phyloP scores from a whole-genome alignment of 2,329 filamentous ascomycete species.

The Pezicula neosporulosa region DNA sequence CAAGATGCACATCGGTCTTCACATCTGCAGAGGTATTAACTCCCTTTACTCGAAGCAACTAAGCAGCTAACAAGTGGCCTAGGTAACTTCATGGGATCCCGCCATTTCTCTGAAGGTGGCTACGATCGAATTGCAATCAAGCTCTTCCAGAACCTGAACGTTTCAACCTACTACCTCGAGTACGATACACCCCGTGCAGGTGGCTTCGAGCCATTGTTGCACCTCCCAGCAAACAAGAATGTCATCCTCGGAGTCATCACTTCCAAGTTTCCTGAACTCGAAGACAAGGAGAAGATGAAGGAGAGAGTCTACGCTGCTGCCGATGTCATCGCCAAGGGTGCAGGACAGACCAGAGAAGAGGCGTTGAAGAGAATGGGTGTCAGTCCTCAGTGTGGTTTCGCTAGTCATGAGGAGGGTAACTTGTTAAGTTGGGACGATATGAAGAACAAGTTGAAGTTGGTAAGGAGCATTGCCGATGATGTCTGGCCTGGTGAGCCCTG shows the following conservation, averaged over 20 bases:
- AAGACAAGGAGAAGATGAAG: constrained; percentile 64
- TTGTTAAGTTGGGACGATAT: constrained; percentile 68
- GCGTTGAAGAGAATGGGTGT: constrained; percentile 66
- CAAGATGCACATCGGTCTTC: constrained; percentile 75
- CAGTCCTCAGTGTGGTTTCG: constrained; percentile 72
- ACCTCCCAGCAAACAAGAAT: constrained; percentile 58
- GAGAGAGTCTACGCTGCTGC: constrained; percentile 57
- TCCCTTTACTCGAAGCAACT: background rate
- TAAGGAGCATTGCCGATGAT: constrained; percentile 69
- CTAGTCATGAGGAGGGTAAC: constrained; percentile 65
- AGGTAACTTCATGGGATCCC: constrained; percentile 61
- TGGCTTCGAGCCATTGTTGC: constrained; percentile 62
- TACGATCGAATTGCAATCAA: constrained; percentile 67
- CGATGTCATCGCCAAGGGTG: constrained; percentile 68
- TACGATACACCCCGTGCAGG: constrained; percentile 64
- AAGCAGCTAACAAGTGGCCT: background rate
- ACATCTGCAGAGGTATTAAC: constrained; percentile 61
- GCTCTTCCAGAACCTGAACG: constrained; percentile 60
- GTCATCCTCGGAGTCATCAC: constrained; percentile 66
- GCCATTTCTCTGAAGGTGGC: constrained; percentile 64
- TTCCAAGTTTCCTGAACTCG: constrained; percentile 59
- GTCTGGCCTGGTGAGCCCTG: constrained; percentile 50
- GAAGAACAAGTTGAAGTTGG: constrained; percentile 69
- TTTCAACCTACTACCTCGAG: constrained; percentile 67
- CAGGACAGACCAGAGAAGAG: constrained; percentile 60